Conservation (phyloP, 345 rosid species). For the Brassica incana region DNA sequence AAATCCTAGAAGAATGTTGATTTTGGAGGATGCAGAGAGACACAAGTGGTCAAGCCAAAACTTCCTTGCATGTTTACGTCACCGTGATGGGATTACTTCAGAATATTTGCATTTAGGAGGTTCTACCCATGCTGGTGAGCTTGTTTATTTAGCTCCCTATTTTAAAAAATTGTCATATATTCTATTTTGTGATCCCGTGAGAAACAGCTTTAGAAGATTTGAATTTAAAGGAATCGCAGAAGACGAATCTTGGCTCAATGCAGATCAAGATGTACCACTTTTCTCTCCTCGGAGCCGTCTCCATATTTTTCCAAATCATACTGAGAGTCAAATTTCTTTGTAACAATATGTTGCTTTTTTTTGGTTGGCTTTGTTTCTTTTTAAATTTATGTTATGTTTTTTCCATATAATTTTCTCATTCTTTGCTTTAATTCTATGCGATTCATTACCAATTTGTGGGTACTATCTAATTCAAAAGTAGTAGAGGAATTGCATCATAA, state of each 20-base stretch:
- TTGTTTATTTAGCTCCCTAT: not conserved
- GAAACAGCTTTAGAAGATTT: not conserved
- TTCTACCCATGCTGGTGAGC: not conserved
- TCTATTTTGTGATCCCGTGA: not conserved
- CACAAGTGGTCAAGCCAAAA: not conserved
- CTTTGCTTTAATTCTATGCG: not conserved
- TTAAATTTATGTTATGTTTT: not conserved
- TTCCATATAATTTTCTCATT: not conserved
- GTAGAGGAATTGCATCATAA: too few relatives aligned
- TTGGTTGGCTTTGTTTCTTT: not conserved
- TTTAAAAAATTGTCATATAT: not conserved
- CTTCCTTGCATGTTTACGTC: not conserved
- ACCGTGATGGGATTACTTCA: not conserved
- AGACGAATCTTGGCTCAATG: not conserved
- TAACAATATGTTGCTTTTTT: not conserved
- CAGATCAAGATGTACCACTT: not conserved
- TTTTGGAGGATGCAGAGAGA: constrained; percentile 6
- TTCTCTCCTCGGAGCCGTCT: not conserved
- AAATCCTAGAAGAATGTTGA: not conserved
- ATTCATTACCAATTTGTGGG: too few relatives aligned
- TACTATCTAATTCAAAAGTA: too few relatives aligned
- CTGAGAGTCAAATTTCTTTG: not conserved
- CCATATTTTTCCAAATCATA: not conserved
- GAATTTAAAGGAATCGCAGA: not conserved
- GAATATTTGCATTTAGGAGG: not conserved